Evolutionary conservation across 345 rosid species (phyloP).

Genomic region (Gossypium stocksii): DNA sequence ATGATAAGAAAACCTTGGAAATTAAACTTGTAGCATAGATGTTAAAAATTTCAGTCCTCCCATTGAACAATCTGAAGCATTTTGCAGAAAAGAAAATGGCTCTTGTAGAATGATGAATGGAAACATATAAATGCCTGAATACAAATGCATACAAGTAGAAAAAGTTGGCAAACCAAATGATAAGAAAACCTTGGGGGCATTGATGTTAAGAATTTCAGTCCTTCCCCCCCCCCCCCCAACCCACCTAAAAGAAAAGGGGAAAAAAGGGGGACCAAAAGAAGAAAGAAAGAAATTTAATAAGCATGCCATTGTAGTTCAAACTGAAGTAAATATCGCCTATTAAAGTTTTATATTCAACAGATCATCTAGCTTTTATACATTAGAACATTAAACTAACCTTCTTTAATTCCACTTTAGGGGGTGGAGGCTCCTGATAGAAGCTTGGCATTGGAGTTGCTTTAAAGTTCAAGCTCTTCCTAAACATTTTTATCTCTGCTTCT

Average conservation of each 20-base stretch:
- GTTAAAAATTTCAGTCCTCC: neutral
- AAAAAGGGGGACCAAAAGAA: neutral
- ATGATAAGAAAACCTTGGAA: neutral
- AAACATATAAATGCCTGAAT: neutral
- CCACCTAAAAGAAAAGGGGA: neutral
- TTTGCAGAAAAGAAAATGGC: neutral
- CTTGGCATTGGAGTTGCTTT: slow-evolving; percentile 98
- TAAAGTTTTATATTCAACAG: neutral
- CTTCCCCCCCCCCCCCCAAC: neutral
- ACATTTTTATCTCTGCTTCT: slow-evolving; percentile 88
- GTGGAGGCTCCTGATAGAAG: slow-evolving; percentile 95
- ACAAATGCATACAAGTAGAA: neutral
- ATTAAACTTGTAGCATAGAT: neutral
- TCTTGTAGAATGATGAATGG: neutral
- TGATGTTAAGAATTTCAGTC: neutral
- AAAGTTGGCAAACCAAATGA: neutral
- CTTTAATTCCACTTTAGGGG: slow-evolving; percentile 78
- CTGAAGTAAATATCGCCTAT: neutral
- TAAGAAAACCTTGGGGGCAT: neutral
- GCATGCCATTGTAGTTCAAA: neutral
- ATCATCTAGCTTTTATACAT: neutral
- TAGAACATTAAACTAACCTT: slow-evolving; percentile 46
- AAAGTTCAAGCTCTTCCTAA: slow-evolving; percentile 88
- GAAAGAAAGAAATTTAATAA: neutral
- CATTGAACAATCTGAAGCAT: neutral